These are phyloP conservation scores for Pichia pseudocactophila DNA, from an alignment of 805 yeast species.

Conservation along the genomic window DNA sequence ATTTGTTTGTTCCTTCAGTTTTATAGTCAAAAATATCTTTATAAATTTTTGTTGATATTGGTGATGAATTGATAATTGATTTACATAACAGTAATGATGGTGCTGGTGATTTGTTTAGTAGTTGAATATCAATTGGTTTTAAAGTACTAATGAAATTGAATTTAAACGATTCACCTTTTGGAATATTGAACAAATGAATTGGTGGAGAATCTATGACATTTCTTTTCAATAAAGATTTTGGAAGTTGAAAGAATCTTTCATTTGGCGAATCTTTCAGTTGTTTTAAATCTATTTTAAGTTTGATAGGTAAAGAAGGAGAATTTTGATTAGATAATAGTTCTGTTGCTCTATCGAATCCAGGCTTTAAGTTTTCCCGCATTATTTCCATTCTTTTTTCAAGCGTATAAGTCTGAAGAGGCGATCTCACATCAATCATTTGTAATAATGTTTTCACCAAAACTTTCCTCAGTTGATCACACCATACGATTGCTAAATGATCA, in stretches of 20 bases:
- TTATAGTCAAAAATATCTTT: conserved; percentile 31
- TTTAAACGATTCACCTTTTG: conserved; percentile 24
- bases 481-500: conserved; percentile 90
- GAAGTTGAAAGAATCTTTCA: conserved; percentile 24
- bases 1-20: conserved; percentile 27
- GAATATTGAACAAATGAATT: conserved; percentile 28
- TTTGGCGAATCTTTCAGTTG: conserved; percentile 26
- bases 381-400: conserved; percentile 49
- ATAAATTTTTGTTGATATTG: conserved; percentile 6
- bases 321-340: conserved; percentile 18
- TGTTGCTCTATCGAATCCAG: conserved; percentile 44
- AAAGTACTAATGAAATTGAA: conserved; percentile 27
- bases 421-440: conserved; percentile 44
- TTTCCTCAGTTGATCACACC: conserved; percentile 85
- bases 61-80: conserved; percentile 6
- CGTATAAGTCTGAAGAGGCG: conserved; percentile 42
- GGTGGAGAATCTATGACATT: conserved; percentile 18
- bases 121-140: conserved; percentile 20
- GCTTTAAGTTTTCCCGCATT: conserved; percentile 36
- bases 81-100: conserved; percentile 26
- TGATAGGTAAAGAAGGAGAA: conserved; percentile 22
- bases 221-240: conserved; percentile 16
- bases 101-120: conserved; percentile 15
- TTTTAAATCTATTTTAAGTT: conserved; percentile 26
- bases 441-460: conserved; percentile 51